These are phyloP conservation scores for Themeda triandra DNA, from an alignment of 176 grass and related monocot genomes.

Conservation along the genomic window DNA sequence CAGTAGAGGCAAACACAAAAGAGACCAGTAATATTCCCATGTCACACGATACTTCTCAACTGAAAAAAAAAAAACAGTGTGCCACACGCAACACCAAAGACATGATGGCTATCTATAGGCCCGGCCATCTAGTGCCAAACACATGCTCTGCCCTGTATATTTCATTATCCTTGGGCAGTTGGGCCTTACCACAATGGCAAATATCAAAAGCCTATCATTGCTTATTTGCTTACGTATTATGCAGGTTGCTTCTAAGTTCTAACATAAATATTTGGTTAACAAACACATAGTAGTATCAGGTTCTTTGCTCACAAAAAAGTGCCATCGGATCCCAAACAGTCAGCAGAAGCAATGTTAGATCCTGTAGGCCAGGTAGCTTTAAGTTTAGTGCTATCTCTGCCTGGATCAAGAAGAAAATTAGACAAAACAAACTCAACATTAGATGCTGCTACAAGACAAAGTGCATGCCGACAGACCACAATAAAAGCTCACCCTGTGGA, in stretches of 20 bases:
- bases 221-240: not conserved
- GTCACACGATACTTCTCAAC: not conserved
- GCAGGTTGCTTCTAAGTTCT: not conserved
- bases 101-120: slow-evolving; percentile 1
- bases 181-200: not conserved
- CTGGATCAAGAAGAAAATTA: not conserved
- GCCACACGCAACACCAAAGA: not conserved
- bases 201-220: not conserved
- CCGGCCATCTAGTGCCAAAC: not conserved
- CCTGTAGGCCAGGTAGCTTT: not conserved
- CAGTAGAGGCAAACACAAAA: not conserved
- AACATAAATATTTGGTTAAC: not conserved
- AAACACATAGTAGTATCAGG: not conserved
- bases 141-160: not conserved
- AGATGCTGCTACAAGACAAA: slow-evolving; percentile 12
- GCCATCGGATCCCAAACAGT: not conserved
- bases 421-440: not conserved
- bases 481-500: not conserved
- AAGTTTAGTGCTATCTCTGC: not conserved
- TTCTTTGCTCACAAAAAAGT: not conserved
- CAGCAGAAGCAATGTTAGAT: slow-evolving; percentile 2
- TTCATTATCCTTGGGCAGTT: not conserved
- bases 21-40: not conserved
- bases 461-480: not conserved
- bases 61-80: not conserved